phyloP scores from a whole-genome alignment of 805 yeast species.

The Candida suzukii region DNA sequence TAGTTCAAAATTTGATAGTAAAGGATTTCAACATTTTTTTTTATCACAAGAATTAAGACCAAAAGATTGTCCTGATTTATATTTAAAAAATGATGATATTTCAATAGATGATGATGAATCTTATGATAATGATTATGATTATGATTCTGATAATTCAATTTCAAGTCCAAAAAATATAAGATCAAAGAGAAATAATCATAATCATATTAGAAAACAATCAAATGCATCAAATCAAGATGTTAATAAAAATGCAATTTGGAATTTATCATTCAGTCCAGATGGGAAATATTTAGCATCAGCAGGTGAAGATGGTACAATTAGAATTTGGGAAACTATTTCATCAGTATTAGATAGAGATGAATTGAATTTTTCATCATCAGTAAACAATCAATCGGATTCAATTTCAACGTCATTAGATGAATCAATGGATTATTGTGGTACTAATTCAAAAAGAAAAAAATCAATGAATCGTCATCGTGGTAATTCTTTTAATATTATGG shows the following conservation, averaged over 20 bases:
- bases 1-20: conserved; percentile 35
- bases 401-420: neutral
- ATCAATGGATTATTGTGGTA: neutral
- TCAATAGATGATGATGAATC: neutral
- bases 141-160: conserved; percentile 19
- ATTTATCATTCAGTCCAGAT: conserved; percentile 65
- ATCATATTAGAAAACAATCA: conserved; percentile 15
- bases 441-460: neutral
- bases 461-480: neutral
- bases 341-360: conserved; percentile 58
- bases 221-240: conserved; percentile 12
- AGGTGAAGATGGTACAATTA: conserved; percentile 63
- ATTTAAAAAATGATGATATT: conserved; percentile 2
- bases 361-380: neutral
- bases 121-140: conserved; percentile 1
- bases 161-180: neutral
- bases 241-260: conserved; percentile 52
- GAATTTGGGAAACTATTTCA: conserved; percentile 75
- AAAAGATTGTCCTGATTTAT: conserved; percentile 4
- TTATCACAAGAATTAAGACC: conserved; percentile 56
- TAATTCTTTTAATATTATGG: neutral
- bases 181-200: neutral
- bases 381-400: no score
- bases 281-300: conserved; percentile 83
- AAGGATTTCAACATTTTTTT: conserved; percentile 44